phyloP scores from a whole-genome alignment of 2,329 filamentous ascomycete genomes.

The Diaporthe destruens region DNA sequence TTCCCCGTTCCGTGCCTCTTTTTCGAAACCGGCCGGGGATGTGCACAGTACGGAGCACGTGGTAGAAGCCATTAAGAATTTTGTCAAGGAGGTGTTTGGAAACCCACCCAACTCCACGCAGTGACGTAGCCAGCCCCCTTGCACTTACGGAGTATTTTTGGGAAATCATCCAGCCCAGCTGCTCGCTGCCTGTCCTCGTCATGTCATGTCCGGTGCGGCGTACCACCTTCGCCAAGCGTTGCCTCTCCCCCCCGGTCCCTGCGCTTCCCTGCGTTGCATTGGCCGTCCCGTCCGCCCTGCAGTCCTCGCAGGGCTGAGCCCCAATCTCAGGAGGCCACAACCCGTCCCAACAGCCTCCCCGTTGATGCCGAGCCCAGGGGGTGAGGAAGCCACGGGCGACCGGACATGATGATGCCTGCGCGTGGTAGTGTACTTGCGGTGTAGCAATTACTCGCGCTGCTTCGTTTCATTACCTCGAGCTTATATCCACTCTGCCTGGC shows the following conservation, averaged over 20 bases:
- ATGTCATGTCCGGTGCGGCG: not conserved
- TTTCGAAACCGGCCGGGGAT: not conserved
- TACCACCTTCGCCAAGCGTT: conserved; percentile 11
- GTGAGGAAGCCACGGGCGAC: not conserved
- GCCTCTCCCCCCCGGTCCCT: conserved; percentile 13
- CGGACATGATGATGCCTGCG: conserved; percentile 6
- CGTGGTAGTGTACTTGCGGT: not conserved
- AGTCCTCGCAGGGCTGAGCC: conserved; percentile 31
- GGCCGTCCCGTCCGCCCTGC: conserved; percentile 15
- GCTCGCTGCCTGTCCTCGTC: not conserved
- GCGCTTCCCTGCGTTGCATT: conserved; percentile 6
- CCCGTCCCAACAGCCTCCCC: conserved; percentile 4
- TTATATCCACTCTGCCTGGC: conserved; percentile 15
- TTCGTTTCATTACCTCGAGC: conserved; percentile 4
- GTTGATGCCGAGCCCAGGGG: conserved; percentile 25
- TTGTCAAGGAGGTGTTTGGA: not conserved
- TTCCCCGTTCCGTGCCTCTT: not conserved
- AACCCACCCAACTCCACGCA: conserved; percentile 21
- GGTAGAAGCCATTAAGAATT: not conserved
- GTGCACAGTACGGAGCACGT: not conserved
- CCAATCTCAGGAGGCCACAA: conserved; percentile 2
- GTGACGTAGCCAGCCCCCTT: conserved; percentile 28
- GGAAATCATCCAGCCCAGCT: not conserved
- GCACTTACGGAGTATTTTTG: conserved; percentile 34
- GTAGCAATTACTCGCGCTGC: conserved; percentile 2